Conservation (phyloP, 176 grass and related monocot species). For the Thinopyrum elongatum region DNA sequence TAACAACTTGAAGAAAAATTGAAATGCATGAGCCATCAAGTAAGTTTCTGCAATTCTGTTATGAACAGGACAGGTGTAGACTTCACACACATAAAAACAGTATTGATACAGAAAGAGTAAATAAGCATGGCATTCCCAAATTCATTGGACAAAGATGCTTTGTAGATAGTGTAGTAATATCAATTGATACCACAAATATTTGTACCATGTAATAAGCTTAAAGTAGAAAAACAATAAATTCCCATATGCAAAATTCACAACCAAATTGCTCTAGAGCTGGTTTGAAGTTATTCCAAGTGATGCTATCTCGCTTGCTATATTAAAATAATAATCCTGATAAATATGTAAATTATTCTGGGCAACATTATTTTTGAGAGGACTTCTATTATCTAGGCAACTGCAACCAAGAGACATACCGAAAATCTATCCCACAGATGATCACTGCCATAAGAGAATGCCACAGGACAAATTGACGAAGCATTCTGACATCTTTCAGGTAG, state of each 20-base stretch:
- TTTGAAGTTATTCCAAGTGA: background rate
- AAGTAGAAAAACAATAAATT: background rate
- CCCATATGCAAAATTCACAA: background rate
- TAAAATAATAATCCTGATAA: background rate
- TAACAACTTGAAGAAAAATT: constrained; percentile 3
- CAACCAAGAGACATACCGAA: constrained; percentile 57
- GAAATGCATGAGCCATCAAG: background rate
- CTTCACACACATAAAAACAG: background rate
- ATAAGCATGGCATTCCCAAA: background rate
- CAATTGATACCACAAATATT: constrained; percentile 1
- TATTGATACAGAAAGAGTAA: background rate
- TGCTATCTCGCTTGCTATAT: constrained; percentile 20
- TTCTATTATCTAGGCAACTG: background rate
- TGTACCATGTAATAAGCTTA: background rate
- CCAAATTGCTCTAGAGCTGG: background rate
- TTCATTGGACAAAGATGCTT: background rate
- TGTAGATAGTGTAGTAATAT: background rate
- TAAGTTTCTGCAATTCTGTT: background rate
- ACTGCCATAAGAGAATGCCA: constrained; percentile 84
- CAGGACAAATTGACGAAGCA: constrained; percentile 68
- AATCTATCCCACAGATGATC: constrained; percentile 97
- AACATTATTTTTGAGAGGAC: background rate
- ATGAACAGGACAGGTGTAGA: background rate
- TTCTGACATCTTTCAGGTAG: constrained; percentile 72
- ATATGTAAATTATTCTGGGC: constrained; percentile 1